phyloP scores from a whole-genome alignment of 345 rosid genomes.

The Aquilaria malaccensis region DNA sequence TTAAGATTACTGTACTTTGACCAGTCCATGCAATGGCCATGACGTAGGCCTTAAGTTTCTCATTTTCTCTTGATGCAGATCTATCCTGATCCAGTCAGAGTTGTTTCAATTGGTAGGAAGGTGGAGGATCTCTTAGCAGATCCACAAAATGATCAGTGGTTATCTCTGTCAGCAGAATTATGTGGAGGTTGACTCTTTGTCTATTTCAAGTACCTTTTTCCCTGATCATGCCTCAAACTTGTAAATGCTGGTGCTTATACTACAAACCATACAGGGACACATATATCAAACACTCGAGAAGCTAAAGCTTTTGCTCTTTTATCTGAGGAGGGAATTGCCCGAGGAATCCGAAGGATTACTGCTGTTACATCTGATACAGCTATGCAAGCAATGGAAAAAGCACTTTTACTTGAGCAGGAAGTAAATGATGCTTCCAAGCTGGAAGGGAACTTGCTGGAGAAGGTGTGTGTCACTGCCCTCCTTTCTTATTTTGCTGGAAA shows the following conservation, averaged over 20 bases:
- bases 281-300: constrained; percentile 82
- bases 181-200: constrained; percentile 74
- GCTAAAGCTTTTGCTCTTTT: constrained; percentile 94
- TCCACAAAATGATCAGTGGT: constrained; percentile 82
- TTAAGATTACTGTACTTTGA: no score
- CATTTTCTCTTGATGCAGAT: constrained; percentile 36
- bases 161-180: constrained; percentile 63
- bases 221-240: constrained; percentile 11
- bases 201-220: not conserved
- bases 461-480: constrained; percentile 33
- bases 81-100: constrained; percentile 95
- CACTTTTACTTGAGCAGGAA: constrained; percentile 58
- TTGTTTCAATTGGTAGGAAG: constrained; percentile 69
- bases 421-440: constrained; percentile 52
- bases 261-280: constrained; percentile 53
- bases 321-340: constrained; percentile 94
- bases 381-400: constrained; percentile 59
- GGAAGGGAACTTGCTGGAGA: constrained; percentile 75
- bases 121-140: constrained; percentile 82
- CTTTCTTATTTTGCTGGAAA: not conserved
- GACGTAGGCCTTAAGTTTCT: constrained; percentile 3
- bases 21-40: no score
- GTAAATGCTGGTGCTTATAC: constrained; percentile 15
- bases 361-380: constrained; percentile 85
- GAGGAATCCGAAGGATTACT: constrained; percentile 84